Percentiles rank a stretch among this genome's conserved stretches.
Conservation (phyloP, 1,139 yeast species). For the Candida frijolesensis region DNA sequence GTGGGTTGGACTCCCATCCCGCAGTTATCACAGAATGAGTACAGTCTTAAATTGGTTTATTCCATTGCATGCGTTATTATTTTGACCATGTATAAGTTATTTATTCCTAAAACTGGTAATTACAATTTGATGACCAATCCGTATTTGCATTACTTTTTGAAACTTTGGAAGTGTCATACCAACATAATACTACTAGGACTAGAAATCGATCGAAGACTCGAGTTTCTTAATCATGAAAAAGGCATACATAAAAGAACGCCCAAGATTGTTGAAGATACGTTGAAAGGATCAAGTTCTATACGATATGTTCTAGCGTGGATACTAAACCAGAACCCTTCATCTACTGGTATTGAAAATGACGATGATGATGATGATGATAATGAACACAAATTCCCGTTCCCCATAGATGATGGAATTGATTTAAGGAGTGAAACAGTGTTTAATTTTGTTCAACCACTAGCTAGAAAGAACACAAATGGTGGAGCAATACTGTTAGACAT, state of each 20-base stretch:
- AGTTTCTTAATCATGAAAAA: constrained; percentile 41
- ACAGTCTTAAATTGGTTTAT: constrained; percentile 48
- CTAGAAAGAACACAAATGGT: constrained; percentile 58
- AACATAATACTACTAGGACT: constrained; percentile 57
- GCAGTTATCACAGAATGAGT: constrained; percentile 29
- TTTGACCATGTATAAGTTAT: constrained; percentile 54
- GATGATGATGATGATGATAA: constrained; percentile 19
- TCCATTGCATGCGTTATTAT: constrained; percentile 54
- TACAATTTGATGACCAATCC: constrained; percentile 57
- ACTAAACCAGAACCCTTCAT: constrained; percentile 46
- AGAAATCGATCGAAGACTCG: constrained; percentile 64
- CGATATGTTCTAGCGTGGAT: constrained; percentile 63
- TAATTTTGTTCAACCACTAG: constrained; percentile 63
- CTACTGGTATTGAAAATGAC: constrained; percentile 23
- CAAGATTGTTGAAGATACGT: constrained; percentile 47
- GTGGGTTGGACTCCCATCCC: constrained; percentile 56
- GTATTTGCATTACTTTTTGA: constrained; percentile 55
- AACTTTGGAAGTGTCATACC: constrained; percentile 67
- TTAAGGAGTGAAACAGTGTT: constrained; percentile 54
- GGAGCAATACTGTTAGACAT: constrained; percentile 58
- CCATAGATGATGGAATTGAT: constrained; percentile 46
- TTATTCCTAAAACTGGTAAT: constrained; percentile 28
- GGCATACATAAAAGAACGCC: constrained; percentile 44
- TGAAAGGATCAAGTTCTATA: constrained; percentile 65
- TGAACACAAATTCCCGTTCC: constrained; percentile 13